Conservation (phyloP, 2,329 filamentous ascomycete species). For the Penicillium verrucosum region DNA sequence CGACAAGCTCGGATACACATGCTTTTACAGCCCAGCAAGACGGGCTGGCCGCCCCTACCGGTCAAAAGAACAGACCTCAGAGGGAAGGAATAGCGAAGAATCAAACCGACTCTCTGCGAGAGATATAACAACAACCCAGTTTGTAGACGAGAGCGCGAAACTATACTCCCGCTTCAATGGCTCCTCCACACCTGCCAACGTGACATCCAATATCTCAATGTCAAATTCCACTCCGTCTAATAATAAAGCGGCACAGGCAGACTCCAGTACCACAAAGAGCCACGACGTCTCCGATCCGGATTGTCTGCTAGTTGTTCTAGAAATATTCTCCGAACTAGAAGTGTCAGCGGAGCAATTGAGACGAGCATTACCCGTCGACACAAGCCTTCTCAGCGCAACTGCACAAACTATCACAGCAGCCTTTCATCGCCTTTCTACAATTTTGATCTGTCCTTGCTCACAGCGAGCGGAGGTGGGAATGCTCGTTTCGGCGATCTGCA, state of each 20-base stretch:
- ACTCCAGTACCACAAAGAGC: not conserved
- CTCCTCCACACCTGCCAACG: not conserved
- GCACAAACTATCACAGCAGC: conserved; percentile 1
- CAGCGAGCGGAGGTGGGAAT: conserved; percentile 6
- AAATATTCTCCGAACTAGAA: conserved; percentile 3
- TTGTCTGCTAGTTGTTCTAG: not conserved
- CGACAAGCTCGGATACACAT: conserved; percentile 19
- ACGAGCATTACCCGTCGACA: not conserved
- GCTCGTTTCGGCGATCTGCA: conserved; percentile 7
- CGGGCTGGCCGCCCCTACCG: conserved; percentile 15
- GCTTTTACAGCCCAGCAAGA: conserved; percentile 25
- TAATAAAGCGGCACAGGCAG: not conserved
- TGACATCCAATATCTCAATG: not conserved
- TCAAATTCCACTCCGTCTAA: not conserved
- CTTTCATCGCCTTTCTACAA: conserved; percentile 3
- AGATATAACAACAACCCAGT: not conserved
- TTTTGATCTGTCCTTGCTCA: conserved; percentile 12
- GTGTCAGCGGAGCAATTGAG: not conserved
- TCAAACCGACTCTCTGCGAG: not conserved
- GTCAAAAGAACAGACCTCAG: not conserved
- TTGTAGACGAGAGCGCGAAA: not conserved
- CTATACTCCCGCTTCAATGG: not conserved
- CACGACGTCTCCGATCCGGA: not conserved
- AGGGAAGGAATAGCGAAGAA: not conserved
- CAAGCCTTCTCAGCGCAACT: not conserved